phyloP scores from a whole-genome alignment of 2,329 filamentous ascomycete genomes.

The Penicillium italicum region DNA sequence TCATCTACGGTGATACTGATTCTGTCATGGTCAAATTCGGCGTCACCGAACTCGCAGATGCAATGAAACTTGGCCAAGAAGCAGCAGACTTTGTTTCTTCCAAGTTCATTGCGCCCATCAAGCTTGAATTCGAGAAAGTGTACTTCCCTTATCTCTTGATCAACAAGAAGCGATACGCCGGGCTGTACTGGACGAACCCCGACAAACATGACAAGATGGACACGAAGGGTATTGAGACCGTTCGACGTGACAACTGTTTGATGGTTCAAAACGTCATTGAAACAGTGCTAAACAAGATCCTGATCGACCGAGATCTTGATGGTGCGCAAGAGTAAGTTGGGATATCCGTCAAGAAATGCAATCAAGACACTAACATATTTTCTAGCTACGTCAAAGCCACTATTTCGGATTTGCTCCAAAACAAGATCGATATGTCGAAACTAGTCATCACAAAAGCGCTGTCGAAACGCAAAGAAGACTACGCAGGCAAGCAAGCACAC shows the following conservation, averaged over 20 bases:
- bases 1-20: conserved; percentile 98
- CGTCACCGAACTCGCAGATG: conserved; percentile 75
- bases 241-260: conserved; percentile 92
- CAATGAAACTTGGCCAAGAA: conserved; percentile 94
- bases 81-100: conserved; percentile 82
- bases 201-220: conserved; percentile 99
- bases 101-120: conserved; percentile 96
- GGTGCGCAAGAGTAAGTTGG: conserved; percentile 83
- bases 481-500: conserved; percentile 89
- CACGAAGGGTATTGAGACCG: conserved; percentile 98
- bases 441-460: conserved; percentile 98
- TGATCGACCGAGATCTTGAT: conserved; percentile 86
- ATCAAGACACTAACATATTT: conserved; percentile 35
- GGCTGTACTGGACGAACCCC: conserved; percentile 93
- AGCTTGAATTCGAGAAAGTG: conserved; percentile 98
- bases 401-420: conserved; percentile 91
- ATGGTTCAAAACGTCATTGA: conserved; percentile 97
- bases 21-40: conserved; percentile 99
- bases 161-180: conserved; percentile 99
- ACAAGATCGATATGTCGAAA: conserved; percentile 98
- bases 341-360: neutral
- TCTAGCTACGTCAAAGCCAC: conserved; percentile 89
- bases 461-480: conserved; percentile 69
- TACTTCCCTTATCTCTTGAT: conserved; percentile 97
- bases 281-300: conserved; percentile 88